phyloP scores from a whole-genome alignment of 1,284 basidiomycete species.

The Naganishia liquefaciens region DNA sequence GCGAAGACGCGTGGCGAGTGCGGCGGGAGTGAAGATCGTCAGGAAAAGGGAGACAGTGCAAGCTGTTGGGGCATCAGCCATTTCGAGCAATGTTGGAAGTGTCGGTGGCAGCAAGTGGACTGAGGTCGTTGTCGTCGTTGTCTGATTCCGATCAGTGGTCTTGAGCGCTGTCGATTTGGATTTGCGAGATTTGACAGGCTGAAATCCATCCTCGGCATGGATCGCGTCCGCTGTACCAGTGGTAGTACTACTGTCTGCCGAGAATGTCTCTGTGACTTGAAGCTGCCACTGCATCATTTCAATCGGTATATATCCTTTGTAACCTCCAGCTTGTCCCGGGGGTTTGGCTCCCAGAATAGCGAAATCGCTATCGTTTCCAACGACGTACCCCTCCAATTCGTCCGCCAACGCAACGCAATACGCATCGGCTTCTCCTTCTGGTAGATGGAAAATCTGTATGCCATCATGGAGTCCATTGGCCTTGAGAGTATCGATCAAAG shows the following conservation, averaged over 20 bases:
- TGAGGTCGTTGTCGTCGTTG: conserved; percentile 13
- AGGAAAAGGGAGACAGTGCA: conserved; percentile 53
- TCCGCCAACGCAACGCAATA: conserved; percentile 81
- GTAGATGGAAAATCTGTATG: conserved; percentile 56
- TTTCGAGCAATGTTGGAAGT: neutral
- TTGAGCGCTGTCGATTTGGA: conserved; percentile 10
- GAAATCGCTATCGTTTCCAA: conserved; percentile 79
- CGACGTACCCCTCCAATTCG: conserved; percentile 69
- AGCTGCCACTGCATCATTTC: conserved; percentile 73
- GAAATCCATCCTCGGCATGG: conserved; percentile 61
- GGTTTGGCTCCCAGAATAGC: conserved; percentile 70
- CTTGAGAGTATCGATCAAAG: conserved; percentile 65
- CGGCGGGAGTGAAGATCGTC: conserved; percentile 64
- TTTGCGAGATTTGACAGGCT: conserved; percentile 54
- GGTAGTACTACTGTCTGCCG: neutral
- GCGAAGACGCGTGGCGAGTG: conserved; percentile 66
- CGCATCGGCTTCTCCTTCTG: conserved; percentile 83
- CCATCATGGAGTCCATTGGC: conserved; percentile 51
- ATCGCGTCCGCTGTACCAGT: neutral
- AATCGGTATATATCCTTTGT: conserved; percentile 71
- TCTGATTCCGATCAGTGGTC: conserved; percentile 17
- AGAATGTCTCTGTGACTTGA: neutral
- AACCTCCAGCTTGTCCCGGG: conserved; percentile 52
- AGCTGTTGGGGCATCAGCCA: conserved; percentile 51
- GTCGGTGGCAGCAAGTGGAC: conserved; percentile 13